These are phyloP conservation scores for Xylaria intraflava DNA, from an alignment of 495 filamentous ascomycete species.

Conservation along the genomic window DNA sequence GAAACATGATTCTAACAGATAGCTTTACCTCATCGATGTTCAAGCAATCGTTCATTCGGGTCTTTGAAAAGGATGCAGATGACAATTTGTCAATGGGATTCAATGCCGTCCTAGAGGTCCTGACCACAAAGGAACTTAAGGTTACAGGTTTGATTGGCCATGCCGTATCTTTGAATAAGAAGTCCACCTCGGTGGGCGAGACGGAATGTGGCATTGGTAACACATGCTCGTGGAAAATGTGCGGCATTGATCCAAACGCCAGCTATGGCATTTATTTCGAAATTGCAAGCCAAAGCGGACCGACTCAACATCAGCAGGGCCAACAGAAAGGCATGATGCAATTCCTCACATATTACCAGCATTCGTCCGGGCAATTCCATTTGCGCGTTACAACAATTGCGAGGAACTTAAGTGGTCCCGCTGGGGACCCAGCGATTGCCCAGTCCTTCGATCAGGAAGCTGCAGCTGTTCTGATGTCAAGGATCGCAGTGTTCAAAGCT, in stretches of 20 bases:
- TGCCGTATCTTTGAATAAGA: conserved; percentile 94
- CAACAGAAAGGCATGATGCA: conserved; percentile 95
- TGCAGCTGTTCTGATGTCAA: conserved; percentile 94
- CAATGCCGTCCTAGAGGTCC: conserved; percentile 91
- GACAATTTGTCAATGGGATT: conserved; percentile 98
- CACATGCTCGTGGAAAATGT: conserved; percentile 99
- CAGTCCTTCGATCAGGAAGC: conserved; percentile 99
- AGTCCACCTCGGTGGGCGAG: conserved; percentile 93
- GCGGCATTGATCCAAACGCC: conserved; percentile 86
- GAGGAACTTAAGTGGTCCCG: conserved; percentile 84
- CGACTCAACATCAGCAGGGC: conserved; percentile 75
- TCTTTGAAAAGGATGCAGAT: conserved; percentile 94
- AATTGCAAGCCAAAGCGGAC: conserved; percentile 88
- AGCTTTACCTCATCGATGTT: conserved; percentile 99
- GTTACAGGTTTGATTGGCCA: conserved; percentile 98
- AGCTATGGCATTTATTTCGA: conserved; percentile 98
- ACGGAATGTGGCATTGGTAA: conserved; percentile 98
- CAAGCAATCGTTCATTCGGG: conserved; percentile 95
- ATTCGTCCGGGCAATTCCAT: conserved; percentile 93
- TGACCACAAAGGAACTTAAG: conserved; percentile 97
- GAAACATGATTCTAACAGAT: conserved; percentile 97
- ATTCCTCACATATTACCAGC: conserved; percentile 98
- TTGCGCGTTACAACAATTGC: conserved; percentile 92
- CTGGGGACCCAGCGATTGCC: conserved; percentile 93
- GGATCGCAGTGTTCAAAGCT: conserved; percentile 97